phyloP scores from a whole-genome alignment of 2,329 filamentous ascomycete genomes.

The Cercospora sojina region DNA sequence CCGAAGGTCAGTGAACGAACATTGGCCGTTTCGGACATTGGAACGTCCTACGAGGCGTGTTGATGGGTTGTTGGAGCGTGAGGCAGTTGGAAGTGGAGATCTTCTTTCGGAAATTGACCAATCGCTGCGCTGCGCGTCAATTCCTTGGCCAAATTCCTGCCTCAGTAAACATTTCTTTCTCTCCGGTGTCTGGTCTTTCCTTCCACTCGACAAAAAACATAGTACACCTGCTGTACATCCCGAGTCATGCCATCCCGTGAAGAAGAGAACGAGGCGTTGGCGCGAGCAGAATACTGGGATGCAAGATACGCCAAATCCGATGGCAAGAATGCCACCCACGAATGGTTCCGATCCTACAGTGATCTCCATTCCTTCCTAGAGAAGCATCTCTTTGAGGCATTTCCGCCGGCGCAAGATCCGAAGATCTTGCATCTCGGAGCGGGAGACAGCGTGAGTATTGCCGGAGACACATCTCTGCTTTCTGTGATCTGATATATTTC shows the following conservation, averaged over 20 bases:
- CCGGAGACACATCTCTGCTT: not conserved
- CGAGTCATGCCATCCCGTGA: not conserved
- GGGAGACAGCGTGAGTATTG: constrained; percentile 54
- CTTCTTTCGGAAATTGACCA: not conserved
- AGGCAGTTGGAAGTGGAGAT: not conserved
- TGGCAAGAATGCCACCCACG: constrained; percentile 47
- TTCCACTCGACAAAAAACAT: not conserved
- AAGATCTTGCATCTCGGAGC: constrained; percentile 58
- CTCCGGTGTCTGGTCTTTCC: not conserved
- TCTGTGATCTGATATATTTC: not conserved
- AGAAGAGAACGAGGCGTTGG: not conserved
- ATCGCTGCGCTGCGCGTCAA: not conserved
- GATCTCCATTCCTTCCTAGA: constrained; percentile 52
- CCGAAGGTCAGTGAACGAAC: constrained; percentile 44
- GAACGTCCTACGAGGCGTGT: not conserved
- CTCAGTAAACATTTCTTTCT: not conserved
- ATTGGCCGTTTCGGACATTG: constrained; percentile 24
- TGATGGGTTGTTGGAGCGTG: not conserved
- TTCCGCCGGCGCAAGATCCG: constrained; percentile 38
- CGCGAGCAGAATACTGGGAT: constrained; percentile 52
- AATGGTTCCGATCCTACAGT: constrained; percentile 55
- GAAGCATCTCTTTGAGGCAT: constrained; percentile 44
- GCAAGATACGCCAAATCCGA: constrained; percentile 46
- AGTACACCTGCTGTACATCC: not conserved
- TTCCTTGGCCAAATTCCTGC: not conserved